Evolutionary conservation across 768 basidiomycete genomes (phyloP).

Genomic region (Leucocoprinus sp.): DNA sequence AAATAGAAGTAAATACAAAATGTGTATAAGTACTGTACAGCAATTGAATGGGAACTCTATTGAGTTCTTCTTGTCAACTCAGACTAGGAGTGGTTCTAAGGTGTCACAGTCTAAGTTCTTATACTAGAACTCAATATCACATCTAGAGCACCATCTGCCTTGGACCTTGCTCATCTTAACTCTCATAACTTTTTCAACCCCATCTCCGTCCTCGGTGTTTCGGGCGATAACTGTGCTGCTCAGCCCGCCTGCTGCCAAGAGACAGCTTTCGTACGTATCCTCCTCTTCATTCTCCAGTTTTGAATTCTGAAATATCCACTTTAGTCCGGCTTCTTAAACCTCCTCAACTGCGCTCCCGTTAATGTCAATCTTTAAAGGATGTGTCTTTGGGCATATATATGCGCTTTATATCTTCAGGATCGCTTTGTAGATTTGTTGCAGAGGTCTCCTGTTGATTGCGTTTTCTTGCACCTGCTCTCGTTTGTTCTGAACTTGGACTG

Average conservation of each 20-base stretch:
- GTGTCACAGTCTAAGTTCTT: no score
- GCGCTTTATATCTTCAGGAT: not conserved
- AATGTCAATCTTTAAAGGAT: not conserved
- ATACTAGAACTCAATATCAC: no score
- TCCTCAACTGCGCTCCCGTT: slow-evolving; percentile 6
- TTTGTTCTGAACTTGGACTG: not conserved
- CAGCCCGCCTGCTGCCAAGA: slow-evolving; percentile 9
- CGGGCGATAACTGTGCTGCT: slow-evolving; percentile 4
- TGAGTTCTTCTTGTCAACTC: no score
- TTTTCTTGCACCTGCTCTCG: not conserved
- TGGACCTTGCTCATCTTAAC: no score
- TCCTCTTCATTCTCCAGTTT: not conserved
- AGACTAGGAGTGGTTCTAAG: no score
- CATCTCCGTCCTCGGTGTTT: slow-evolving; percentile 6
- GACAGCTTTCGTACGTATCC: slow-evolving; percentile 3
- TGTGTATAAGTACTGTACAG: no score
- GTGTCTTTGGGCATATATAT: not conserved
- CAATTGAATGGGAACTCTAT: no score
- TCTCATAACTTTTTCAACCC: no score
- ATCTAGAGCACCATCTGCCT: no score
- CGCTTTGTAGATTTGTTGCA: not conserved
- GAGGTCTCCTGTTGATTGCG: not conserved
- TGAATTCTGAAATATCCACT: not conserved
- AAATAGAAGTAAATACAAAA: no score
- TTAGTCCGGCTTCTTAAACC: slow-evolving; percentile 3